Base-by-base conservation (phyloP, 202 grass and related monocot species). In the Digitaria exilis region DNA sequence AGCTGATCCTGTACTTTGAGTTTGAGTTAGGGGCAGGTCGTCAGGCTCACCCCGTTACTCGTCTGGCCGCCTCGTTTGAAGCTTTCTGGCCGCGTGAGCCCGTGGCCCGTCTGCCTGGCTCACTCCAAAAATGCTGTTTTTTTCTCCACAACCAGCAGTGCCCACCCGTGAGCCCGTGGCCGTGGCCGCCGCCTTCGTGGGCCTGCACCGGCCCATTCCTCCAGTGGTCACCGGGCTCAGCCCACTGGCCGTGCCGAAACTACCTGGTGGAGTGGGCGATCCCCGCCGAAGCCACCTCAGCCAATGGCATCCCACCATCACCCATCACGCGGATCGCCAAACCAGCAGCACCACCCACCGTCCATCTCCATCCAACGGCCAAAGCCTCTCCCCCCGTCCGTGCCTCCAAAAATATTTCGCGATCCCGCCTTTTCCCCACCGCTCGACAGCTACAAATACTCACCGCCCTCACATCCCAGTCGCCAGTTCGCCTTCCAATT, bases 291-390 rank as follows among this genome's bases (percentile, higher is more conserved):
- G 34, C 9, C 19, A 3, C 63, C 9, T 39, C 34, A 41, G 34
- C 63, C 63, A 66, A 41, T 66, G 34, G 63, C 63, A 1, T 41
- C 1, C 18, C 63, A 2, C 34, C 34, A n/a, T 5, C 18, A 4
- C 31, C 3, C 8, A 5, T 10, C 62, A 65, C 62, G 32, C 32
- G 62, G 62, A 65, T 65, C 32, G 62, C 31, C 62, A 11, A 7
- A 4, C 3, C 15, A 5, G 25, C 57, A 14, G 28, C 16, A 2
- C 16, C 15, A 34, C 2, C 28, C 63, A 39, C 63, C 63, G 34
- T 66, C 34, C 63, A 64, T 35, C 61, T 65, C 61, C 16, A 35
- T 65, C 61, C 61, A 65, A 65, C 31, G 61, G 61, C 30, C 61
- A 35, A 8, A 18, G 3, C 16, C 61, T 35, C 30, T 35, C 16